These are phyloP conservation scores for Schizophyllum commune DNA, from an alignment of 1,284 basidiomycete species.

Conservation along the genomic window DNA sequence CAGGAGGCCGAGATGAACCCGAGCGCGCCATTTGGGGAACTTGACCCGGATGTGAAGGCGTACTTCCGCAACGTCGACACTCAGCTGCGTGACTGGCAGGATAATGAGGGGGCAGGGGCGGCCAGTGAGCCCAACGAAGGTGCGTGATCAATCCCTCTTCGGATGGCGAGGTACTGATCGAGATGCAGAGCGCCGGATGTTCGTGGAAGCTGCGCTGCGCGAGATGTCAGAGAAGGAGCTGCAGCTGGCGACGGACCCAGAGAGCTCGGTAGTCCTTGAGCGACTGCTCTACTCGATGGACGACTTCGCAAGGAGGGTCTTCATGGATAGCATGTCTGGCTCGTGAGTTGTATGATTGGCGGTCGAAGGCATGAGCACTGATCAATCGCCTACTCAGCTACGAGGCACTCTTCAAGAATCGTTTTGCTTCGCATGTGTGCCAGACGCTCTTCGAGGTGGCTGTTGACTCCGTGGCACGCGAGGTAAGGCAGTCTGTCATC, in stretches of 20 bases:
- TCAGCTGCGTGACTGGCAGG: constrained; percentile 82
- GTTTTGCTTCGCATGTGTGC: constrained; percentile 89
- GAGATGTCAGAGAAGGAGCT: constrained; percentile 86
- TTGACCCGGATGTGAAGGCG: constrained; percentile 84
- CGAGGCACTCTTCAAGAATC: constrained; percentile 62
- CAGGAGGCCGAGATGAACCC: constrained; percentile 33
- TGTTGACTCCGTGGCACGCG: constrained; percentile 69
- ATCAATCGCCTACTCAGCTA: constrained; percentile 36
- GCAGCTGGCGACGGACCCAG: constrained; percentile 84
- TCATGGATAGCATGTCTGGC: constrained; percentile 77
- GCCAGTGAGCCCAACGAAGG: constrained; percentile 71
- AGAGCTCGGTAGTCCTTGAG: constrained; percentile 84
- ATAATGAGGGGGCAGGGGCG: constrained; percentile 33
- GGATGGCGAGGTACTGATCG: constrained; percentile 2
- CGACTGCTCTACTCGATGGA: constrained; percentile 88
- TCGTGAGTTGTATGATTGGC: constrained; percentile 52
- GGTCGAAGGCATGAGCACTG: background rate
- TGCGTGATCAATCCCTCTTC: constrained; percentile 24
- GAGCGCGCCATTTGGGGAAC: constrained; percentile 81
- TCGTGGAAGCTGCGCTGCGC: constrained; percentile 76
- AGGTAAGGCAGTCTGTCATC: constrained; percentile 39
- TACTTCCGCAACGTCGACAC: constrained; percentile 85
- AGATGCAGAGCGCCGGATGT: constrained; percentile 65
- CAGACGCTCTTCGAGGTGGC: constrained; percentile 79
- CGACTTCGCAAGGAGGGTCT: constrained; percentile 84